Percentiles rank a stretch among this genome's conserved stretches.
These are phyloP conservation scores for Fusarium praegraminearum DNA, from an alignment of 2,329 filamentous ascomycete species.

Conservation along the genomic window DNA sequence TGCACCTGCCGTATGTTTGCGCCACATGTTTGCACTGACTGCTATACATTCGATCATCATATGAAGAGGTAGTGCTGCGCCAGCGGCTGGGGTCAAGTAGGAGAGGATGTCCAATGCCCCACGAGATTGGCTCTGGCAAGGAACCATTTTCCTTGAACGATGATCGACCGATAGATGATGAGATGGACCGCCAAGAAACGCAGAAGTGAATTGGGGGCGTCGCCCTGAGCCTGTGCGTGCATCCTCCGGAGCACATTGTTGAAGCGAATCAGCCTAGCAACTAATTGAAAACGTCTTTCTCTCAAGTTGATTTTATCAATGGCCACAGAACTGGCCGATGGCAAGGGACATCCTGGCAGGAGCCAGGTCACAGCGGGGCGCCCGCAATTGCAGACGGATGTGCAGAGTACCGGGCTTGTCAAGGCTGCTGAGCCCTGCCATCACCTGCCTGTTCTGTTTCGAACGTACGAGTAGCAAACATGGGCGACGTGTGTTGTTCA, in stretches of 20 bases:
- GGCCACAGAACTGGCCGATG: constrained; percentile 10
- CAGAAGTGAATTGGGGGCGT: constrained; percentile 20
- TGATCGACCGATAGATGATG: constrained; percentile 46
- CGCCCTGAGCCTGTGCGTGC: constrained; percentile 25
- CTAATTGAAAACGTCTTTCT: constrained; percentile 30
- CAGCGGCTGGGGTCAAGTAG: constrained; percentile 2
- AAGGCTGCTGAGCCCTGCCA: constrained; percentile 36
- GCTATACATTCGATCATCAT: not conserved
- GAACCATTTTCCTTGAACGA: constrained; percentile 32
- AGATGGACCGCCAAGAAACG: constrained; percentile 23
- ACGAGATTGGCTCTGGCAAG: constrained; percentile 45
- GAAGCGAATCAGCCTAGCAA: constrained; percentile 30
- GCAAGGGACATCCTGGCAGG: constrained; percentile 23
- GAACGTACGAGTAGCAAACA: constrained; percentile 43
- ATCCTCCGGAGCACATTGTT: constrained; percentile 22
- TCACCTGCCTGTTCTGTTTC: constrained; percentile 36
- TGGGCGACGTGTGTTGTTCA: constrained; percentile 29
- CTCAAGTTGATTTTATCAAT: constrained; percentile 13
- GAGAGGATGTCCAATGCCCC: constrained; percentile 16
- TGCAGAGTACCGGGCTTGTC: constrained; percentile 20
- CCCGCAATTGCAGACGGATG: constrained; percentile 18
- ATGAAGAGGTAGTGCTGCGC: constrained; percentile 5
- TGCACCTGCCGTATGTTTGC: constrained; percentile 3
- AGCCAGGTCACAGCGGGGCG: constrained; percentile 26
- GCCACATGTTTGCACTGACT: constrained; percentile 5